phyloP scores from a whole-genome alignment of 2,329 filamentous ascomycete species.

The Tolypocladium ophioglossoides region DNA sequence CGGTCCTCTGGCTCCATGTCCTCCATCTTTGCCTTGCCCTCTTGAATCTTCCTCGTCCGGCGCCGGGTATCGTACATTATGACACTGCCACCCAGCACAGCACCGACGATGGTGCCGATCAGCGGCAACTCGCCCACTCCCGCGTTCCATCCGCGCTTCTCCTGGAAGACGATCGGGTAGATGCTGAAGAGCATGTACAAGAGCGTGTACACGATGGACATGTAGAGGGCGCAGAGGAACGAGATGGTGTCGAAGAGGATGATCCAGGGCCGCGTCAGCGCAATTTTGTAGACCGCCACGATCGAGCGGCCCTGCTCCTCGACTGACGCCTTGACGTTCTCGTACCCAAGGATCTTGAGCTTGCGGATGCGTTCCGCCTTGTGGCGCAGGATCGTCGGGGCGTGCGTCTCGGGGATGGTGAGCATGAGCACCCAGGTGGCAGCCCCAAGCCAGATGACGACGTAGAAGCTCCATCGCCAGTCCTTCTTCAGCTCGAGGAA shows the following conservation, averaged over 20 bases:
- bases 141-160: conserved; percentile 40
- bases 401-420: conserved; percentile 48
- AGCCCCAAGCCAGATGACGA: conserved; percentile 32
- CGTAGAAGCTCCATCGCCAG: conserved; percentile 44
- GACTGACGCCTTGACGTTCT: conserved; percentile 36
- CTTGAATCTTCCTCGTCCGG: conserved; percentile 25
- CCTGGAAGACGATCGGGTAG: conserved; percentile 44
- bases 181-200: conserved; percentile 50
- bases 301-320: conserved; percentile 34
- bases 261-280: conserved; percentile 41
- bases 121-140: conserved; percentile 41
- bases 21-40: conserved; percentile 20
- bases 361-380: conserved; percentile 42
- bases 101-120: conserved; percentile 38
- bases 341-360: conserved; percentile 38
- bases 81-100: conserved; percentile 29
- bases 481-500: conserved; percentile 44
- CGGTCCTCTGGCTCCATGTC: conserved; percentile 36
- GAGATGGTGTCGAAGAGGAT: conserved; percentile 44
- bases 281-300: conserved; percentile 35
- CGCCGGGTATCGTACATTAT: conserved; percentile 28
- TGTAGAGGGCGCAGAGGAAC: conserved; percentile 39
- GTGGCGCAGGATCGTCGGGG: conserved; percentile 36
- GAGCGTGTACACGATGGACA: conserved; percentile 40
- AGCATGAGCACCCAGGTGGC: conserved; percentile 34